A percentile compares a stretch with the other conserved stretches of the same genome.
Conservation (phyloP, 441 rosid genomes). For the Populus hybrid region DNA sequence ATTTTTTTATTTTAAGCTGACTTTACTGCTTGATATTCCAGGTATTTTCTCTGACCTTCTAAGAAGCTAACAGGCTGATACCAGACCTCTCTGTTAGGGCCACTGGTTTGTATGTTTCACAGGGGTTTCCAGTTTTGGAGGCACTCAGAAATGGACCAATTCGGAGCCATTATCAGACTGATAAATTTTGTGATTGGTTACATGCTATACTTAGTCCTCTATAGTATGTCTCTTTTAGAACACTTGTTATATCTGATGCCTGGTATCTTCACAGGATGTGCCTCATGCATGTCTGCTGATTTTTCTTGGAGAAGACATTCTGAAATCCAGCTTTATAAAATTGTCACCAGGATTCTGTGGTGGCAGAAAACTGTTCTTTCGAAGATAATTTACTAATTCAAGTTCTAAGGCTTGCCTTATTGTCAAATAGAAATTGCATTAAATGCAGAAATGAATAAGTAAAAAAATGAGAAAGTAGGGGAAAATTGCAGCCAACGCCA, state of each 20-base stretch:
- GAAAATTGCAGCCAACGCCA: not conserved
- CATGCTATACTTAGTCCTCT: not conserved
- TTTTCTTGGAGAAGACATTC: not conserved
- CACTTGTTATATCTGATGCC: not conserved
- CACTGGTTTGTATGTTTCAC: constrained; percentile 92
- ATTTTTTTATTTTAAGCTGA: constrained; percentile 42
- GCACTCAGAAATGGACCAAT: constrained; percentile 32
- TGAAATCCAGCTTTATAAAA: not conserved
- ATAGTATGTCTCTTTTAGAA: constrained; percentile 4
- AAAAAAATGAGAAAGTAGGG: not conserved
- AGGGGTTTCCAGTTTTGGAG: constrained; percentile 57
- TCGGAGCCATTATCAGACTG: constrained; percentile 19
- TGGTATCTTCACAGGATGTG: not conserved
- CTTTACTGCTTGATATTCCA: constrained; percentile 74
- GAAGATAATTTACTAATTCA: not conserved
- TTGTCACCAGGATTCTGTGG: not conserved
- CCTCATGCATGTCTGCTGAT: not conserved
- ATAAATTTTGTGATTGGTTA: constrained; percentile 24
- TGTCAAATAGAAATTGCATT: not conserved
- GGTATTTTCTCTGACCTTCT: constrained; percentile 99
- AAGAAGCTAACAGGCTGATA: constrained; percentile 91
- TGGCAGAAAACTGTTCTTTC: not conserved
- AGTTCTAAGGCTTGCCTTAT: not conserved
- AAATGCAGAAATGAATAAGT: not conserved
- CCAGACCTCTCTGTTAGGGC: constrained; percentile 82